Percentiles rank a stretch among this genome's conserved stretches.
phyloP scores from a whole-genome alignment of 768 basidiomycete genomes.

The Rhodotorula diobovata region DNA sequence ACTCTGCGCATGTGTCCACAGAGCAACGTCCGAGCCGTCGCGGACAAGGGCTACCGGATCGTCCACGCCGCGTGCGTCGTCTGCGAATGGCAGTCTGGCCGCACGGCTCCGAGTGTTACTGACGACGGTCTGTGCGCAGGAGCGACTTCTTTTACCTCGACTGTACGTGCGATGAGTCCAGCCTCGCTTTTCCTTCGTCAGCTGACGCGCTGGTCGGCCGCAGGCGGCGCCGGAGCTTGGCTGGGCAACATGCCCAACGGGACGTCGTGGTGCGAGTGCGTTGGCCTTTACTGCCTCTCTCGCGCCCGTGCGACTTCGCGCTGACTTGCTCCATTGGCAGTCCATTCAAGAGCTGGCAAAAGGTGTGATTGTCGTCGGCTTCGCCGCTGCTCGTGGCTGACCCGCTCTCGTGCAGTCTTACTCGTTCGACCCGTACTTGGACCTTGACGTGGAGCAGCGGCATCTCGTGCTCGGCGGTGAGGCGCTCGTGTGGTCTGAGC shows the following conservation, averaged over 20 bases:
- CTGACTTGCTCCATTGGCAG: constrained; percentile 56
- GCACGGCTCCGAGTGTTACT: neutral
- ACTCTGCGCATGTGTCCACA: neutral
- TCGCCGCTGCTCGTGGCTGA: too few species aligned
- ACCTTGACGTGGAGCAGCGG: constrained; percentile 53
- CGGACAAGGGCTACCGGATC: constrained; percentile 59
- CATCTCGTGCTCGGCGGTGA: constrained; percentile 69
- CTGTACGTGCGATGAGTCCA: constrained; percentile 41
- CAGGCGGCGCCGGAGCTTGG: neutral
- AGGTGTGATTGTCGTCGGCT: neutral
- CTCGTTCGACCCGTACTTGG: constrained; percentile 67
- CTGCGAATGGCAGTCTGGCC: neutral
- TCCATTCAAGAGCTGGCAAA: constrained; percentile 74
- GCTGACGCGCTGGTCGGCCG: neutral
- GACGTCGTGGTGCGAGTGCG: constrained; percentile 48
- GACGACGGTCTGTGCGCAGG: neutral
- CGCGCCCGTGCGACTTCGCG: constrained; percentile 24
- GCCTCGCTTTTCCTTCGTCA: neutral
- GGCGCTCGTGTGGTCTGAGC: constrained; percentile 69
- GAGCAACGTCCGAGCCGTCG: constrained; percentile 58
- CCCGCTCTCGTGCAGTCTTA: constrained; percentile 54
- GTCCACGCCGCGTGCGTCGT: constrained; percentile 56
- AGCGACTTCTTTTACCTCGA: constrained; percentile 75
- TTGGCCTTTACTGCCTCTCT: neutral
- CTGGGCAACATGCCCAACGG: neutral